phyloP scores from a whole-genome alignment of 2,329 filamentous ascomycete species.

The Pseudogymnoascus sp. region DNA sequence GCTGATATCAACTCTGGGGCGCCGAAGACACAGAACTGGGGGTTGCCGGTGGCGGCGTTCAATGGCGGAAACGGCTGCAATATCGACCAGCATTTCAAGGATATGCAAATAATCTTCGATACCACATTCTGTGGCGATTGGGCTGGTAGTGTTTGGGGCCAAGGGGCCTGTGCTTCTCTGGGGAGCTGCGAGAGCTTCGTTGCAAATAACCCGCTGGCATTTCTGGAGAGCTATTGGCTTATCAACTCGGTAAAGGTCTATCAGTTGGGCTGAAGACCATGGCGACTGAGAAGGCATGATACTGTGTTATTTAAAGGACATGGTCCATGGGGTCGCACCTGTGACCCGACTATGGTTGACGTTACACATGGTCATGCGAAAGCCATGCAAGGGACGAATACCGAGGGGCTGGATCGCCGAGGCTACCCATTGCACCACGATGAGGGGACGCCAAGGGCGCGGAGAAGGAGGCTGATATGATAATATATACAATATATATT shows the following conservation, averaged over 20 bases:
- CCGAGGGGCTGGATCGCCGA: neutral
- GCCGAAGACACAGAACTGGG: conserved; percentile 63
- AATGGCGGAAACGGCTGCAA: conserved; percentile 55
- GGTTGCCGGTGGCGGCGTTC: conserved; percentile 61
- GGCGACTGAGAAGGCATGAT: neutral
- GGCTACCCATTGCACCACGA: neutral
- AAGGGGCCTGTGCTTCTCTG: conserved; percentile 50
- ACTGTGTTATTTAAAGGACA: neutral
- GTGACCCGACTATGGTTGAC: neutral
- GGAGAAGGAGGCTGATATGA: neutral
- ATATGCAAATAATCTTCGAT: conserved; percentile 67
- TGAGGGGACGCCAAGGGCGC: neutral
- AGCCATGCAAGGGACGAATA: neutral
- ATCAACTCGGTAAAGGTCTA: conserved; percentile 66
- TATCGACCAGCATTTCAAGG: conserved; percentile 56
- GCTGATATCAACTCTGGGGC: conserved; percentile 48
- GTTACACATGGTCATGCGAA: neutral
- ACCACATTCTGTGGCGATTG: conserved; percentile 74
- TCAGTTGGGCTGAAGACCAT: conserved; percentile 15
- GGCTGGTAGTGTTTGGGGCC: conserved; percentile 42
- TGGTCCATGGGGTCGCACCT: neutral
- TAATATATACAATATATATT: neutral
- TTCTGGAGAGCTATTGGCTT: conserved; percentile 68
- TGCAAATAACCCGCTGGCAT: conserved; percentile 59
- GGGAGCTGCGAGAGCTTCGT: conserved; percentile 68